These are phyloP conservation scores for Ustilago esculenta DNA, from an alignment of 1,284 basidiomycete species.

Conservation along the genomic window DNA sequence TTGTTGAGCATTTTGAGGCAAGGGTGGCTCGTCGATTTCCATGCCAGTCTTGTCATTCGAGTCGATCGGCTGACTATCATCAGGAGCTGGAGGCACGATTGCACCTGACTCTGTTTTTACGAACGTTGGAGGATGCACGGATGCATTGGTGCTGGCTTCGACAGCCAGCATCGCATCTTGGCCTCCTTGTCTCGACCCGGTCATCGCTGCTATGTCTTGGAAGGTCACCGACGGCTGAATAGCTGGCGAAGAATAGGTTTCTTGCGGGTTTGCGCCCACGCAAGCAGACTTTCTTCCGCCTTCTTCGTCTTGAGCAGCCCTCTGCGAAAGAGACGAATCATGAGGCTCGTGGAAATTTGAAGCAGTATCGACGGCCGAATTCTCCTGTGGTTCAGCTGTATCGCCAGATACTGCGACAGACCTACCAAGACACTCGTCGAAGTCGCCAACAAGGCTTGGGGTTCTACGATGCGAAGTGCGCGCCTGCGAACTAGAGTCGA, in stretches of 20 bases:
- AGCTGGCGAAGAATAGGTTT: not conserved
- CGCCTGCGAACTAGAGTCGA: constrained; percentile 16
- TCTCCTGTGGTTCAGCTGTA: not conserved
- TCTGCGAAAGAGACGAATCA: constrained; percentile 32
- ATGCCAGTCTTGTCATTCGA: constrained; percentile 6
- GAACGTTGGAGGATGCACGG: not conserved
- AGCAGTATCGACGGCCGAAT: not conserved
- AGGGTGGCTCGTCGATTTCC: constrained; percentile 13
- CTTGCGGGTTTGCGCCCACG: not conserved
- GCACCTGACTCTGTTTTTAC: no score
- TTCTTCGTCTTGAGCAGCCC: constrained; percentile 40
- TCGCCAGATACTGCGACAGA: not conserved
- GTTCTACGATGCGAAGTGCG: not conserved
- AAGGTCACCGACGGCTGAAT: not conserved
- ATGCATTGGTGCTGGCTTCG: not conserved
- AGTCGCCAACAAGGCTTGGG: constrained; percentile 1
- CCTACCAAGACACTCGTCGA: constrained; percentile 5
- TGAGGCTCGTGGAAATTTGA: constrained; percentile 47
- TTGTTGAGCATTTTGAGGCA: constrained; percentile 12
- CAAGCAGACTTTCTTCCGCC: constrained; percentile 31
- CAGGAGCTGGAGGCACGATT: not conserved
- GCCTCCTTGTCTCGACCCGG: not conserved
- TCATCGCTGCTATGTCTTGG: not conserved
- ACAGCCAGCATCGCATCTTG: not conserved
- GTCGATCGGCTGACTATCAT: not conserved